Percentiles rank a stretch among this genome's conserved stretches.
Evolutionary conservation across 768 basidiomycete genomes (phyloP).

Genomic region (Phaeotremella fagi): DNA sequence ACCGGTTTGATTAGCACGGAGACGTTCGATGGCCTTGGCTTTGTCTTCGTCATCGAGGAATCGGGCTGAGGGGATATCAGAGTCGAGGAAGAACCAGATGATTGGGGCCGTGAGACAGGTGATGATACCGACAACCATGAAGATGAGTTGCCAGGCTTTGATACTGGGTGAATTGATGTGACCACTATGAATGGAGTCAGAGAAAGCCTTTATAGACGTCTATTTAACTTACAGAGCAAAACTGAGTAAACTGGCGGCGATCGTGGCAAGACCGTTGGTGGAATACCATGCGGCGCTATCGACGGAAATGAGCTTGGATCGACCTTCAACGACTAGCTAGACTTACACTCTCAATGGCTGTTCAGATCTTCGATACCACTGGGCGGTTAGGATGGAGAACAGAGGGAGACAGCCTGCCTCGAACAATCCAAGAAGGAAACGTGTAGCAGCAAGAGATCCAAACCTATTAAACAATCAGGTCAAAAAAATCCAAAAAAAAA

Average conservation of each 20-base stretch:
- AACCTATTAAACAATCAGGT: slow-evolving; percentile 16
- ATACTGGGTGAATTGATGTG: slow-evolving; percentile 31
- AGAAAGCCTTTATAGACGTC: slow-evolving; percentile 46
- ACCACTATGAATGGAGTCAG: slow-evolving; percentile 17
- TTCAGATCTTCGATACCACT: slow-evolving; percentile 42
- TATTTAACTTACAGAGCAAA: slow-evolving; percentile 49
- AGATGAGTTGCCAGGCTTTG: slow-evolving; percentile 41
- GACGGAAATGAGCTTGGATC: too few species aligned
- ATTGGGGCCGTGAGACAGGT: slow-evolving; percentile 39
- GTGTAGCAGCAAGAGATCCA: slow-evolving; percentile 36
- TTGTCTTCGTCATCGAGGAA: slow-evolving; percentile 41
- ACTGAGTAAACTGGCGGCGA: slow-evolving; percentile 34
- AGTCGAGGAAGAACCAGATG: slow-evolving; percentile 37
- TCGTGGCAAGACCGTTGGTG: slow-evolving; percentile 42
- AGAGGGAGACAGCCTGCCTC: slow-evolving; percentile 47
- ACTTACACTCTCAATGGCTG: slow-evolving; percentile 38
- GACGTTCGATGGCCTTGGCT: slow-evolving; percentile 40
- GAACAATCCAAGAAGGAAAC: slow-evolving; percentile 49
- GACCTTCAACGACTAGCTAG: too few species aligned
- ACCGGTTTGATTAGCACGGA: slow-evolving; percentile 46
- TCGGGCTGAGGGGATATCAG: slow-evolving; percentile 29
- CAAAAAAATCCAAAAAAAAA: too few species aligned
- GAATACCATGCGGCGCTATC: slow-evolving; percentile 41
- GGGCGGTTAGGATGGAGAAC: slow-evolving; percentile 49
- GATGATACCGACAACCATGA: slow-evolving; percentile 38